Evolutionary conservation across 1,284 basidiomycete genomes (phyloP).

Genomic region (Papiliotrema terrestris): DNA sequence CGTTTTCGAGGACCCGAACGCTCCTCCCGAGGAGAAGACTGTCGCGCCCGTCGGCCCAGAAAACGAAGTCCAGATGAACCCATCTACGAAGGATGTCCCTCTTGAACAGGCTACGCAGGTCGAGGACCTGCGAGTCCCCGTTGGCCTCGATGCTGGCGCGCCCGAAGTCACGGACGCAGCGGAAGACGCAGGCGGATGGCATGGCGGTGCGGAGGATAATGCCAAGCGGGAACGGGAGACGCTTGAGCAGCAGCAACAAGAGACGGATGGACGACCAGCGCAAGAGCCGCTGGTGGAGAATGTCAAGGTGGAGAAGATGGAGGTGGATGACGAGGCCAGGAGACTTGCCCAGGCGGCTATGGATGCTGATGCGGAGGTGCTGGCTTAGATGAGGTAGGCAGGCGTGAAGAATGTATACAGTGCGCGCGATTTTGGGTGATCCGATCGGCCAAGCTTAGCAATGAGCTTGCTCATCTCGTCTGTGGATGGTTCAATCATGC

Average conservation of each 20-base stretch:
- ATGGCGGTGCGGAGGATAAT: constrained; percentile 48
- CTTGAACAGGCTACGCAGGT: constrained; percentile 4
- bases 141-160: constrained; percentile 47
- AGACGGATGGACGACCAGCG: constrained; percentile 7
- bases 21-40: constrained; percentile 43
- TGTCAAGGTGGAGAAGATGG: constrained; percentile 27
- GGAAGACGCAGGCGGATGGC: constrained; percentile 46
- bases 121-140: constrained; percentile 44
- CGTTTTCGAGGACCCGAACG: constrained; percentile 40
- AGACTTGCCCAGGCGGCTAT: constrained; percentile 36
- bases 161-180: constrained; percentile 39
- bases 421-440: no score
- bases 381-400: constrained; percentile 6
- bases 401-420: neutral
- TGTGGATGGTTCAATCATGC: no score
- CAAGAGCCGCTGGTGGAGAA: constrained; percentile 22
- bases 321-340: constrained; percentile 37
- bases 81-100: constrained; percentile 14
- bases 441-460: no score
- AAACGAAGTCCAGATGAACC: constrained; percentile 41
- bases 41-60: constrained; percentile 35
- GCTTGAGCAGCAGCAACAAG: neutral
- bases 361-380: constrained; percentile 19
- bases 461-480: no score
- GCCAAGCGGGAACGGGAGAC: constrained; percentile 9